A percentile compares a stretch with the other conserved stretches of the same genome.
Conservation (phyloP, 2,329 filamentous ascomycete genomes). For the Hymenotorrendiella dingleyae region DNA sequence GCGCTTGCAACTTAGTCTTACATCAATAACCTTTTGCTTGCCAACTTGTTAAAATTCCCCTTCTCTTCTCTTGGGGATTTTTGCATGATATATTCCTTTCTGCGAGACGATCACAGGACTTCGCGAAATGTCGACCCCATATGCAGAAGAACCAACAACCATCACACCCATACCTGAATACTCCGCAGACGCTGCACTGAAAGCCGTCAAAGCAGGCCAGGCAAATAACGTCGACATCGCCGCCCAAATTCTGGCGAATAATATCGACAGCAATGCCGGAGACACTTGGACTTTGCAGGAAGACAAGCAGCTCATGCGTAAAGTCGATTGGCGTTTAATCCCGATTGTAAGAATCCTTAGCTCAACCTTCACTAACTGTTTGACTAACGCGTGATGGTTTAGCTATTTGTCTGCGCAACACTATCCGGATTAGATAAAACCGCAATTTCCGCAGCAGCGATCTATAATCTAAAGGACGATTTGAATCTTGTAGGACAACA, state of each 20-base stretch:
- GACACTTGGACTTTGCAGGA: conserved; percentile 14
- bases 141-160: background rate
- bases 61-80: too few relatives aligned
- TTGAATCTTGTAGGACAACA: conserved; percentile 20
- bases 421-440: conserved; percentile 20
- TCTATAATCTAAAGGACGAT: conserved; percentile 17
- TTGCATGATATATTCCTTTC: too few relatives aligned
- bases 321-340: conserved; percentile 8
- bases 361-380: too few relatives aligned
- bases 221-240: conserved; percentile 26
- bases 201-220: conserved; percentile 24
- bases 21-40: too few relatives aligned
- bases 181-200: conserved; percentile 18
- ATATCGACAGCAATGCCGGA: conserved; percentile 14
- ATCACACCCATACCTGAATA: background rate
- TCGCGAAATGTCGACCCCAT: background rate
- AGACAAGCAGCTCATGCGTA: conserved; percentile 14
- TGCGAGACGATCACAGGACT: too few relatives aligned
- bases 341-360: conserved; percentile 10
- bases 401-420: conserved; percentile 16
- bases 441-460: conserved; percentile 14
- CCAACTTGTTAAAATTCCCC: too few relatives aligned
- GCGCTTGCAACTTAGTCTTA: too few relatives aligned
- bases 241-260: conserved; percentile 24
- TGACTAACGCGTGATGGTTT: background rate